A percentile compares a stretch with the other conserved stretches of the same genome.
These are phyloP conservation scores for Cavenderia fasciculata DNA, from an alignment of 78 protist genomes.

Conservation along the genomic window DNA sequence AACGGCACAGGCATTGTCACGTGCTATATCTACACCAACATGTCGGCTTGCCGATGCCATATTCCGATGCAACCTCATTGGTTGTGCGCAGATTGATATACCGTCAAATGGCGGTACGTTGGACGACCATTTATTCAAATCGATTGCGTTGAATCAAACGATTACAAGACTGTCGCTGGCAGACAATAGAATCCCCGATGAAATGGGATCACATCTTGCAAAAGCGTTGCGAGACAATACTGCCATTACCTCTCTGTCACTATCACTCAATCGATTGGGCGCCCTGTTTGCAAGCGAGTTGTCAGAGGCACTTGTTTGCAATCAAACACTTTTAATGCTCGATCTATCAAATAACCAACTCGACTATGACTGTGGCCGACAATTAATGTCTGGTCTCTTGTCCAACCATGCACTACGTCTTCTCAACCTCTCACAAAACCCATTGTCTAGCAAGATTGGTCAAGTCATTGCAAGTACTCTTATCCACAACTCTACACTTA, in stretches of 20 bases:
- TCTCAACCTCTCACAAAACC: slow-evolving; percentile 42
- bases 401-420: slow-evolving; percentile 11
- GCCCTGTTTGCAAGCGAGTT: slow-evolving; percentile 17
- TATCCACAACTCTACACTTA: background rate
- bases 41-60: slow-evolving; percentile 6
- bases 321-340: background rate
- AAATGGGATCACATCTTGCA: slow-evolving; percentile 11
- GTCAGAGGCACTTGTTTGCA: background rate
- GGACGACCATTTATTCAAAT: no score
- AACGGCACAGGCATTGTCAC: slow-evolving; percentile 15
- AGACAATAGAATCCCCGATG: slow-evolving; percentile 54
- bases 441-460: slow-evolving; percentile 31
- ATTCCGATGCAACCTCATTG: slow-evolving; percentile 33
- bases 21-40: background rate
- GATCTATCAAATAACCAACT: slow-evolving; percentile 45
- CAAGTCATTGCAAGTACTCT: slow-evolving; percentile 17
- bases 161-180: slow-evolving; percentile 37
- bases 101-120: background rate
- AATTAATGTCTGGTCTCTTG: no score
- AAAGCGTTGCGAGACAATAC: background rate
- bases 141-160: background rate
- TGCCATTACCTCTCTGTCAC: slow-evolving; percentile 19
- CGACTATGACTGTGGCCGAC: no score
- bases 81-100: background rate
- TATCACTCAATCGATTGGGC: slow-evolving; percentile 43